A percentile compares a stretch with the other conserved stretches of the same genome.
These are phyloP conservation scores for Boletellus sp. DNA, from an alignment of 1,284 basidiomycete genomes.

Conservation along the genomic window DNA sequence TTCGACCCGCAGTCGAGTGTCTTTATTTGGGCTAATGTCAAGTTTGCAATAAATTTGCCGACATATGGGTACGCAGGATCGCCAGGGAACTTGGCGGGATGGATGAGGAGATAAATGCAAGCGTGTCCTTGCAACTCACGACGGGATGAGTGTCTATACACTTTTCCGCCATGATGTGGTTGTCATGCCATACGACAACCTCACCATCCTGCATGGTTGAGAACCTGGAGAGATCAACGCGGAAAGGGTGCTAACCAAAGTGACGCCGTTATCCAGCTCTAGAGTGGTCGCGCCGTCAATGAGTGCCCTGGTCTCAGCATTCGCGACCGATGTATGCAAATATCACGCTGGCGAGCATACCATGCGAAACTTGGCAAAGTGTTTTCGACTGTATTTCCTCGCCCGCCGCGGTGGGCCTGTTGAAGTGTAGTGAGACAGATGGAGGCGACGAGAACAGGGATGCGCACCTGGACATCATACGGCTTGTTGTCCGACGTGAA, in stretches of 20 bases:
- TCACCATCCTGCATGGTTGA: slow-evolving; percentile 54
- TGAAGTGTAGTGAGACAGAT: slow-evolving; percentile 1
- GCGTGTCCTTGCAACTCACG: slow-evolving; percentile 35
- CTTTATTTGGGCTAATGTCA: slow-evolving; percentile 74
- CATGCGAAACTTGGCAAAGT: slow-evolving; percentile 72
- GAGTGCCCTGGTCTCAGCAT: slow-evolving; percentile 48
- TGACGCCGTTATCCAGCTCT: slow-evolving; percentile 76
- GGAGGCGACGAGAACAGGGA: not conserved
- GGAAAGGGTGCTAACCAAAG: slow-evolving; percentile 44
- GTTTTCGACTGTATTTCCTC: slow-evolving; percentile 70
- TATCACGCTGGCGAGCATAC: slow-evolving; percentile 36
- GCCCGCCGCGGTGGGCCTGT: slow-evolving; percentile 75
- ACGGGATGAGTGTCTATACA: slow-evolving; percentile 64
- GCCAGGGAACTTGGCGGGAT: slow-evolving; percentile 38
- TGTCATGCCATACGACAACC: slow-evolving; percentile 79
- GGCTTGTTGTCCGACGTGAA: slow-evolving; percentile 19
- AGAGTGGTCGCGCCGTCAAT: slow-evolving; percentile 73
- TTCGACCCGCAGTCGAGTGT: slow-evolving; percentile 78
- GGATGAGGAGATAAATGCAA: slow-evolving; percentile 4
- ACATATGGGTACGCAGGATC: slow-evolving; percentile 70
- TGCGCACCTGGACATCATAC: slow-evolving; percentile 47
- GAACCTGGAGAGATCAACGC: not conserved
- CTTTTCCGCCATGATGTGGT: slow-evolving; percentile 57
- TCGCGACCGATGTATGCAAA: not conserved
- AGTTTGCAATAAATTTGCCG: slow-evolving; percentile 70